These are phyloP conservation scores for Paramecium sonneborni DNA, from an alignment of 73 alveolate genomes.

Conservation along the genomic window DNA sequence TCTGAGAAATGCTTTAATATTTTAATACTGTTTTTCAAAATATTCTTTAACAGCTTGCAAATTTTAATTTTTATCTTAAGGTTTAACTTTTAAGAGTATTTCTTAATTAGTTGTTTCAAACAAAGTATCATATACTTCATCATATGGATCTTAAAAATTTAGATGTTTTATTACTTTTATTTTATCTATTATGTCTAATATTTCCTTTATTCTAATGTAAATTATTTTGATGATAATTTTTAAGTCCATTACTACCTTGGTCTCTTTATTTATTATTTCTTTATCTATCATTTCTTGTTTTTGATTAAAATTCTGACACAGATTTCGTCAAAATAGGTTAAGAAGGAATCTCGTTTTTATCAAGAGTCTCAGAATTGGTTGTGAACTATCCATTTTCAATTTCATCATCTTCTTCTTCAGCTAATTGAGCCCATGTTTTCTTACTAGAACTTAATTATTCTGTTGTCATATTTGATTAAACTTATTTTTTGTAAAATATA, in stretches of 20 bases:
- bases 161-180: not conserved
- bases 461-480: not conserved
- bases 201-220: not conserved
- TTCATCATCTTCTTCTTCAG: not conserved
- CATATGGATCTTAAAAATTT: not conserved
- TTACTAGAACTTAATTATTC: not conserved
- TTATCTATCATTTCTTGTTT: not conserved
- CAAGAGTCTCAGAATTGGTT: not conserved
- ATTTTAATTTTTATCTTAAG: not conserved
- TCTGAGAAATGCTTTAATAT: not conserved
- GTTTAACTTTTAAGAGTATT: not conserved
- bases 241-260: not conserved
- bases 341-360: not conserved
- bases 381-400: not conserved
- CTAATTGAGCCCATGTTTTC: not conserved
- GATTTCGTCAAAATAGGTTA: not conserved
- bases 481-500: not conserved
- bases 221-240: not conserved
- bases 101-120: not conserved
- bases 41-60: not conserved
- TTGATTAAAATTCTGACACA: not conserved
- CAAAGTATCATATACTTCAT: not conserved
- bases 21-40: not conserved
- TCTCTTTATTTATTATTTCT: not conserved
- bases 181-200: not conserved